A percentile compares a stretch with the other conserved stretches of the same genome.
Evolutionary conservation across 2,329 filamentous ascomycete species (phyloP).

Genomic region (Stachybotrys echinatus): DNA sequence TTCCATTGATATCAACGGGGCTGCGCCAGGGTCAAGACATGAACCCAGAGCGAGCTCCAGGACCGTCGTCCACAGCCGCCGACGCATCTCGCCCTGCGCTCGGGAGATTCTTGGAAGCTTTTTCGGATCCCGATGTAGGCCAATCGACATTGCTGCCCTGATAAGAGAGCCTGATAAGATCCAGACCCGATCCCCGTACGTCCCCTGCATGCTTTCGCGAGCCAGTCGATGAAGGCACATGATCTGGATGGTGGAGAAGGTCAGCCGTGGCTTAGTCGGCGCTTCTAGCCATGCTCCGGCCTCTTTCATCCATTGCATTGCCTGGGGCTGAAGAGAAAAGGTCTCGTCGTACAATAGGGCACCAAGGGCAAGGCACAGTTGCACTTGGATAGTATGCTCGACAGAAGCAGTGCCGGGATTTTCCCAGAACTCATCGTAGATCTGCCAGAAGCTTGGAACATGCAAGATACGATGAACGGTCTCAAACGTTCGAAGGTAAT

Average conservation of each 20-base stretch:
- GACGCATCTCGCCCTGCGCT: slow-evolving; percentile 21
- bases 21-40: not conserved
- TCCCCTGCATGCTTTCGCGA: not conserved
- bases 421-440: too few species aligned
- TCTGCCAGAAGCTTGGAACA: too few species aligned
- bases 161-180: not conserved
- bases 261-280: too few species aligned
- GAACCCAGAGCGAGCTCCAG: slow-evolving; percentile 7
- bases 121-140: slow-evolving; percentile 25
- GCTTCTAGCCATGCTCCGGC: too few species aligned
- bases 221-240: not conserved
- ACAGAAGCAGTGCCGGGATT: too few species aligned
- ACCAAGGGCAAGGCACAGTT: too few species aligned
- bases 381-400: too few species aligned
- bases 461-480: too few species aligned
- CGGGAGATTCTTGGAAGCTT: slow-evolving; percentile 16
- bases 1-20: not conserved
- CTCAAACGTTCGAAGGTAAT: too few species aligned
- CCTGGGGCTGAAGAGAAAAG: too few species aligned
- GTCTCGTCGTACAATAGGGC: too few species aligned
- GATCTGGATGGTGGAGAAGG: not conserved
- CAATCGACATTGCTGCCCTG: slow-evolving; percentile 24
- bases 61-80: slow-evolving; percentile 23
- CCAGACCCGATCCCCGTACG: not conserved
- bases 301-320: too few species aligned